A percentile compares a stretch with the other conserved stretches of the same genome.
phyloP scores from a whole-genome alignment of 306 rosid genomes.

The Dalbergia oliveri region DNA sequence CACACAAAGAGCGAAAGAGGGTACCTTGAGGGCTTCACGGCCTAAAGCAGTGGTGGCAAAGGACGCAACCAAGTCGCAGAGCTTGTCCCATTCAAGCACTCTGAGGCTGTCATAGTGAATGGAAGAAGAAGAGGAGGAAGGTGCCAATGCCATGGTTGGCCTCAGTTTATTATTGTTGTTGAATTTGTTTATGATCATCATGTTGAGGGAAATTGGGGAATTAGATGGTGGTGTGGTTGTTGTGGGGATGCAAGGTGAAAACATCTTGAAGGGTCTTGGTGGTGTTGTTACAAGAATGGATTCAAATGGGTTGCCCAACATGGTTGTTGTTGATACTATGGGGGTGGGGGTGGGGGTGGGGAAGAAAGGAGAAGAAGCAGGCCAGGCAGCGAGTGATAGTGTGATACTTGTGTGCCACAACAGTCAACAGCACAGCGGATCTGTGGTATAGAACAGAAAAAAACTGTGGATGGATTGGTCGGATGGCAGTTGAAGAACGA shows the following conservation, averaged over 20 bases:
- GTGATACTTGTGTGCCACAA: neutral
- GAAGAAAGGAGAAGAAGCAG: neutral
- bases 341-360: neutral
- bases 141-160: conserved; percentile 36
- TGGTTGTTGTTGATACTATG: neutral
- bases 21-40: conserved; percentile 78
- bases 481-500: neutral
- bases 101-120: conserved; percentile 75
- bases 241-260: conserved; percentile 27
- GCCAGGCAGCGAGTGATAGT: neutral
- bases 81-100: conserved; percentile 91
- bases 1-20: neutral
- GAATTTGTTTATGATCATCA: conserved; percentile 22
- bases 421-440: neutral
- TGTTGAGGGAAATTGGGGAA: conserved; percentile 39
- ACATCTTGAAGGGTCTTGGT: conserved; percentile 46
- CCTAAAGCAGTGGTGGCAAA: conserved; percentile 88
- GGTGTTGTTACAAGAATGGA: neutral
- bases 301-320: conserved; percentile 24
- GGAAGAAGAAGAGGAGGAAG: conserved; percentile 48
- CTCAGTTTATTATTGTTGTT: conserved; percentile 29
- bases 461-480: neutral
- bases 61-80: conserved; percentile 83
- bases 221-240: conserved; percentile 29
- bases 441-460: no score